phyloP scores from a whole-genome alignment of 305 asterid species.

The Coffea humblotiana region DNA sequence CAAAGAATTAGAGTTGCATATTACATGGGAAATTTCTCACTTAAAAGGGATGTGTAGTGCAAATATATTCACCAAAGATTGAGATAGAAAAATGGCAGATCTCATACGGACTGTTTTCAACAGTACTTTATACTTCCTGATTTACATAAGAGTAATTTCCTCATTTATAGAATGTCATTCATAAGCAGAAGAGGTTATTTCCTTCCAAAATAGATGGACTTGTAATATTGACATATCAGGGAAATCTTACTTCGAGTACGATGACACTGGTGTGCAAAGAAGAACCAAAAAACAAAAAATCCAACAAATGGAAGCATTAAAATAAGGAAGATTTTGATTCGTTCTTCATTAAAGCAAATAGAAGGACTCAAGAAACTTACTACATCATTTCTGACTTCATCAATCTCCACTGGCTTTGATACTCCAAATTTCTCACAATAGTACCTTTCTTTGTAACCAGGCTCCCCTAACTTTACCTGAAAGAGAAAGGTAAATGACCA shows the following conservation, averaged over 20 bases:
- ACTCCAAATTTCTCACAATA: conserved; percentile 83
- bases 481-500: conserved; percentile 13
- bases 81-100: background rate
- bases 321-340: background rate
- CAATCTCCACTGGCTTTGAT: conserved; percentile 59
- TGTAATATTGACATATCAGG: background rate
- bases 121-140: background rate
- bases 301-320: too few species aligned
- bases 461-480: conserved; percentile 94
- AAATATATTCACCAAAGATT: background rate
- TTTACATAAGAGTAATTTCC: too few species aligned
- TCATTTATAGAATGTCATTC: background rate
- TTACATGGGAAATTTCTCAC: background rate
- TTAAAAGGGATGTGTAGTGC: too few species aligned
- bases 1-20: background rate
- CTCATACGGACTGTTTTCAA: background rate
- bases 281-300: background rate
- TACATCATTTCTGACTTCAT: conserved; percentile 70
- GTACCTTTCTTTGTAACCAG: conserved; percentile 95
- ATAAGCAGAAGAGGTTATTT: background rate
- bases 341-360: background rate
- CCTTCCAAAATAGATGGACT: background rate
- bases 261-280: background rate
- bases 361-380: conserved; percentile 48
- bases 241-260: background rate